Evolutionary conservation across 1,284 basidiomycete species (phyloP), one percentile per base, ranked within the genome.

Genomic region (Ustilago curta): DNA sequence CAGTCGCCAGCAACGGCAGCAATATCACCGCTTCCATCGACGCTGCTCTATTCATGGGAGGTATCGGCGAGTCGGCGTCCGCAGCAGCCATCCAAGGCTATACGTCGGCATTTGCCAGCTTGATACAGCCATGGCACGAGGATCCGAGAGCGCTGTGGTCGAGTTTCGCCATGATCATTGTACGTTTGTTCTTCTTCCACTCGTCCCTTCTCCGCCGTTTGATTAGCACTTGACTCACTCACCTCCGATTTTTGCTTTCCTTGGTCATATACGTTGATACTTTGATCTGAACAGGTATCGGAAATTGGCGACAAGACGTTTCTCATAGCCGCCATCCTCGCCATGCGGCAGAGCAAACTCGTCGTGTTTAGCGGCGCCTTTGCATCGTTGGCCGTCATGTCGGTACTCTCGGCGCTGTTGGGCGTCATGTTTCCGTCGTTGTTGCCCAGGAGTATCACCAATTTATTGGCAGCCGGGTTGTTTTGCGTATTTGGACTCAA

Each of bases 281-380:
- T n/a, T n/a, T n/a, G n/a, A n/a, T n/a, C 31, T 19, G 39, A 8
- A 2, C 35, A 27, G 80, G 83, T 87, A 39, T 86, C 85, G 16
- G 86, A 87, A 69, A 84, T 87, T 73, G 95, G 96, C 49, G 97
- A 99, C 90, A 98, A 98, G 86, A 99, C 96, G 0, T 99, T 99
- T 85, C 90, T 99, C 67, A 97, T 98, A 50, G 88, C 96, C 23
- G 97, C 96, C 62, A 95, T 99, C 79, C 91, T 99, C 77, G 93
- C 96, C 9, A 96, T 97, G 90, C 91, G 95, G 3, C 94, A 97
- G 83, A 90, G 93, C 0, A 91, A 94, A 14, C 82, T 91, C 48
- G 87, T 91, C 59, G 95, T 99, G 58, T 98, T 98, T 84, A 88
- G 89, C 1, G 96, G 96, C 50, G 95, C 95, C 1, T 92, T 98